Percentiles rank a stretch among this genome's conserved stretches.
phyloP scores from a whole-genome alignment of 345 rosid species.

The Murraya paniculata region DNA sequence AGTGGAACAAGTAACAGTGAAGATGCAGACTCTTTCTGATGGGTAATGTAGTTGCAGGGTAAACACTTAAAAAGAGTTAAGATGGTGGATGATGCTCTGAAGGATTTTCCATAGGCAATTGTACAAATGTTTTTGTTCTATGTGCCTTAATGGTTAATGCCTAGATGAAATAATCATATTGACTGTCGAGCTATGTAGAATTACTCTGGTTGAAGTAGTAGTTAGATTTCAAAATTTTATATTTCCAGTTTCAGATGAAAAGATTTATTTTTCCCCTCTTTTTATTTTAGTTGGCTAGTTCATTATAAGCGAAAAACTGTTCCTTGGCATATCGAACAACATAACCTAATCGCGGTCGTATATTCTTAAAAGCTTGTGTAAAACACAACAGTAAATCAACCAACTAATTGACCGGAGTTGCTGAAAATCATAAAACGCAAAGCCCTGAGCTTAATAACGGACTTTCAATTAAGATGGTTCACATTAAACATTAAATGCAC shows the following conservation, averaged over 20 bases:
- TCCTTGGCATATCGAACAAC: background rate
- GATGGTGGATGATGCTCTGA: background rate
- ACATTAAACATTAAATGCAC: background rate
- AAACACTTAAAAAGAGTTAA: background rate
- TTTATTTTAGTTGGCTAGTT: no score
- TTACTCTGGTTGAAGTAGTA: no score
- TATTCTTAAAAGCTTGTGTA: no score
- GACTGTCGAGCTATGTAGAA: no score
- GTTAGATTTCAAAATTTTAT: no score
- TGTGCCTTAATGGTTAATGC: background rate
- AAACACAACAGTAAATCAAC: no score
- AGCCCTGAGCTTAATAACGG: background rate
- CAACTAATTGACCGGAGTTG: background rate
- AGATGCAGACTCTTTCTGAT: background rate
- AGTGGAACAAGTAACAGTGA: background rate
- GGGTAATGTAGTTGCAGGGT: background rate
- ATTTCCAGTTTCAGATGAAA: no score
- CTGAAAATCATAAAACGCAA: background rate
- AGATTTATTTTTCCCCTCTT: no score
- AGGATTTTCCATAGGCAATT: conserved; percentile 7
- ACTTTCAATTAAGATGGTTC: background rate
- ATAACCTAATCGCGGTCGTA: no score
- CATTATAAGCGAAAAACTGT: background rate
- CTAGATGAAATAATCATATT: background rate
- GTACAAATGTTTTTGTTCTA: conserved; percentile 9